Percentiles rank a stretch among this genome's conserved stretches.
phyloP scores from a whole-genome alignment of 139 green algal genomes.

The Coelastrella sp. region DNA sequence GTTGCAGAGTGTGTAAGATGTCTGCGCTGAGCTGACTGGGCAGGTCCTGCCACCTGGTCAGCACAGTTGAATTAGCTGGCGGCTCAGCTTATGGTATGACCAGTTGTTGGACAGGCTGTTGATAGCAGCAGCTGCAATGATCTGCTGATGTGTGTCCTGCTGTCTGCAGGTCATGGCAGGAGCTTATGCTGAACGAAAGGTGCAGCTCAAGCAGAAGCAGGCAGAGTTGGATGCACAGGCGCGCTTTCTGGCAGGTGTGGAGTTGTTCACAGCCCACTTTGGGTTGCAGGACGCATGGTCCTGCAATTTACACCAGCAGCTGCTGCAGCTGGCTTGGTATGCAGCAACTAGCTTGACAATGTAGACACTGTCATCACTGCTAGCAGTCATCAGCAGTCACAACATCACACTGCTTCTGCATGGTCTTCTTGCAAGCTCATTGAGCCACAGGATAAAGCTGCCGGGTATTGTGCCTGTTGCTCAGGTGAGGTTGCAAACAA shows the following conservation, averaged over 20 bases:
- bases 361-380: neutral
- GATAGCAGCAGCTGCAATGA: neutral
- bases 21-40: too few relatives aligned
- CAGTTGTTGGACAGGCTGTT: too few relatives aligned
- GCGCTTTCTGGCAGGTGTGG: slow-evolving; percentile 72
- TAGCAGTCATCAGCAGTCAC: too few relatives aligned
- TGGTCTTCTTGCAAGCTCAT: too few relatives aligned
- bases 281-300: neutral
- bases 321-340: too few relatives aligned
- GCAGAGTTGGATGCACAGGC: slow-evolving; percentile 73
- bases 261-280: neutral
- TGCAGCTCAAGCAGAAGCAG: slow-evolving; percentile 66
- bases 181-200: slow-evolving; percentile 70
- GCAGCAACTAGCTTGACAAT: neutral
- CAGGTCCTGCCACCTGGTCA: too few relatives aligned
- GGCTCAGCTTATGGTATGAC: too few relatives aligned
- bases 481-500: slow-evolving; percentile 78
- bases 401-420: too few relatives aligned
- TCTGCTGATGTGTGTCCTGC: neutral
- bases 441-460: too few relatives aligned
- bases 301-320: neutral
- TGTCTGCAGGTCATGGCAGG: slow-evolving; percentile 49
- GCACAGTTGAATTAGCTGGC: too few relatives aligned
- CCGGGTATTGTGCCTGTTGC: neutral
- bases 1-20: neutral